Base-by-base conservation (phyloP, 202 grass and related monocot species). In the Brachypodium distachyon region DNA sequence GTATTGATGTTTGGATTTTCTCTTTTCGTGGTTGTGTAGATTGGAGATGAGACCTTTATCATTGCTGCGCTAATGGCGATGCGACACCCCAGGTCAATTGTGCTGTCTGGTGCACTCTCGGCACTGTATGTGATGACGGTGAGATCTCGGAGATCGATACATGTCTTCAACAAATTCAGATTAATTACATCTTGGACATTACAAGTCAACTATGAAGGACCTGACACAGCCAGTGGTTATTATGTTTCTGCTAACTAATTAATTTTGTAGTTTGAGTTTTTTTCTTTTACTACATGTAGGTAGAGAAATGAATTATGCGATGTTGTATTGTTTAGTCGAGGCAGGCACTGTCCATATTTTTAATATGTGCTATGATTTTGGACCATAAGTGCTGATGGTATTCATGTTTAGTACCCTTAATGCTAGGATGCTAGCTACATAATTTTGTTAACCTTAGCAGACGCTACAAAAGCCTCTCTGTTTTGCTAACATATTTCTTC, bases 1-100 rank as follows among this genome's bases (percentile, higher is more conserved):
- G 52, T 27, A 80, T 18, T 71, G 66, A 80, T 61, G n/a, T n/a
- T 80, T 55, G 25, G 33, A 18, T 54, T 60, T 48, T 70, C 23
- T 39, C 56, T 46, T 69, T 28, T 48, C 23, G 18, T 84, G 38
- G 25, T 78, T 97, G 1, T 82, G 25, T 38, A 93, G 91, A 85
- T 93, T 59, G 91, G 91, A 7, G 91, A 93, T n/a, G 91, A 90
- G 80, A 93, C 87, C 18, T 90, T 90, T 72, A 93, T 93, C 61
- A 93, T 93, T 3, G 91, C 91, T 21, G 91, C 91, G 33, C 84
- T 93, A 28, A 90, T 93, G 91, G 91, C 91, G 4, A 93, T 90
- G 91, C 84, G 87, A 28, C 91, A 93, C 80, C 91, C 91, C 29
- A 93, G 87, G 39, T 87, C 84, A 6, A 93, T 68, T 3, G 87